A percentile compares a stretch with the other conserved stretches of the same genome.
Evolutionary conservation across 108 stramenopile species (phyloP).

Genomic region (Skeletonema marinoi): DNA sequence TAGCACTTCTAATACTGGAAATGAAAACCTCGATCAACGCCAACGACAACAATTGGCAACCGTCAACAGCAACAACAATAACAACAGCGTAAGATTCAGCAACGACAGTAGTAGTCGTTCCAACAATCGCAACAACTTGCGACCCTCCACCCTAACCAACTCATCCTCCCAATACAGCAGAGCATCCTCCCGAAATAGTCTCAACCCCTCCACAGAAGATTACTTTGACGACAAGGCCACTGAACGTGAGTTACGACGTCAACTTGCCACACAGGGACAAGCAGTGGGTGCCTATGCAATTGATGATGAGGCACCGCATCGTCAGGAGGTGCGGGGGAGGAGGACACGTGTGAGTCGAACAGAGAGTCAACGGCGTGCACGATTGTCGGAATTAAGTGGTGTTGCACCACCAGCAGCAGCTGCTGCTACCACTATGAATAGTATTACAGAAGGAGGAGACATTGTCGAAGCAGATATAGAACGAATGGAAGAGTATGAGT

Average conservation of each 20-base stretch:
- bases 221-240: background rate
- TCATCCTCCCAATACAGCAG: background rate
- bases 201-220: background rate
- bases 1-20: background rate
- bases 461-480: background rate
- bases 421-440: background rate
- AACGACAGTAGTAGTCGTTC: too few relatives aligned
- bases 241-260: slow-evolving; percentile 1
- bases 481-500: background rate
- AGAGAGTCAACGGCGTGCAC: slow-evolving; percentile 2
- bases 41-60: slow-evolving; percentile 1
- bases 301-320: background rate
- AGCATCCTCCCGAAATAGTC: background rate
- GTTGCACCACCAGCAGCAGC: background rate
- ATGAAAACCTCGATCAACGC: background rate
- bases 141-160: background rate
- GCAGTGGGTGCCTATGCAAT: background rate
- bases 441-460: background rate
- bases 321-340: background rate
- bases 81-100: background rate
- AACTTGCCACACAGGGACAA: background rate
- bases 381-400: background rate
- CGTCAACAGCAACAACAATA: background rate
- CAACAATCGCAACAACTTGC: too few relatives aligned
- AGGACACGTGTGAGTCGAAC: background rate